Evolutionary conservation across 208 protist genomes (phyloP).

Genomic region (Leishmania gerbilli): DNA sequence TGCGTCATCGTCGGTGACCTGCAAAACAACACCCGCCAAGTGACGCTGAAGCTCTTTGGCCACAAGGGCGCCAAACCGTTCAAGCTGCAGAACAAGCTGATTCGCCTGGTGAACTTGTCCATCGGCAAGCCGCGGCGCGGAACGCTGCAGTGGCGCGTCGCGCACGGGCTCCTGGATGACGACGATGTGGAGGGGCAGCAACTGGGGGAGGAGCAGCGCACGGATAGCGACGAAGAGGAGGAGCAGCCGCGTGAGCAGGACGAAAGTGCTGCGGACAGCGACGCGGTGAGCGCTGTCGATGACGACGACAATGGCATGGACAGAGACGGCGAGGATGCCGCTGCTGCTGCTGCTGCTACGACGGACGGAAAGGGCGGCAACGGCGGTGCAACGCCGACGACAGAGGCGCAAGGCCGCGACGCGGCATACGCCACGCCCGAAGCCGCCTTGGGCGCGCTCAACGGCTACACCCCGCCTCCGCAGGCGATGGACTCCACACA

Average conservation of each 20-base stretch:
- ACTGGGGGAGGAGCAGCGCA: constrained; percentile 7
- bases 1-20: constrained; percentile 84
- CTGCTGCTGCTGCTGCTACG: background rate
- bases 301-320: background rate
- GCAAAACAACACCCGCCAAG: constrained; percentile 49
- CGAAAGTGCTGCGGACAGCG: constrained; percentile 3
- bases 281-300: background rate
- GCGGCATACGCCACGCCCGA: background rate
- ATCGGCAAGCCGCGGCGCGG: constrained; percentile 61
- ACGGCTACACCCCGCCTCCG: background rate
- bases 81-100: constrained; percentile 84
- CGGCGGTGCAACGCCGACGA: background rate
- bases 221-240: constrained; percentile 1
- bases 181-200: background rate
- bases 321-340: constrained; percentile 3
- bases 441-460: background rate
- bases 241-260: background rate
- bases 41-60: constrained; percentile 82
- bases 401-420: background rate
- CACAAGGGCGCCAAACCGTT: constrained; percentile 84
- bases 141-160: constrained; percentile 27
- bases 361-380: background rate
- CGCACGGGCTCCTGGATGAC: constrained; percentile 18
- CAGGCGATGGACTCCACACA: constrained; percentile 15
- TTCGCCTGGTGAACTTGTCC: constrained; percentile 83